A percentile compares a stretch with the other conserved stretches of the same genome.
Evolutionary conservation across 2,329 filamentous ascomycete genomes (phyloP).

Genomic region (Calonectria honghensis): DNA sequence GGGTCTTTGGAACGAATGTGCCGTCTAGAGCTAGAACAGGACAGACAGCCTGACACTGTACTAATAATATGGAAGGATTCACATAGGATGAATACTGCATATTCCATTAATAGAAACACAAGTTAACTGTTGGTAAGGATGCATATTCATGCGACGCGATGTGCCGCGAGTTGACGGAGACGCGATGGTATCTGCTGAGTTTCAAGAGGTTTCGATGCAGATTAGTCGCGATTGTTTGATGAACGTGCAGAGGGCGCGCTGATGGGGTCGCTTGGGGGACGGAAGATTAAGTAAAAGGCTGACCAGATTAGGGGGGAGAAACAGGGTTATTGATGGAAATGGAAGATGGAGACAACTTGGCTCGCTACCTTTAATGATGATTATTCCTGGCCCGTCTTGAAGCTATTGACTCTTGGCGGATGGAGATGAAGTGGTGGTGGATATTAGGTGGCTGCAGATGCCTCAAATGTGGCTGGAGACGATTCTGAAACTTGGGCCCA

Average conservation of each 20-base stretch:
- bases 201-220: not conserved
- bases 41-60: not conserved
- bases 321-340: not conserved
- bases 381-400: not conserved
- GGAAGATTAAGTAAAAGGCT: not conserved
- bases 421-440: constrained; percentile 3
- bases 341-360: not conserved
- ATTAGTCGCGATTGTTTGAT: not conserved
- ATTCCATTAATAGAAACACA: not conserved
- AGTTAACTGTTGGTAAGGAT: not conserved
- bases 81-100: not conserved
- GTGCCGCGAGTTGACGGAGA: not conserved
- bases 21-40: constrained; percentile 8
- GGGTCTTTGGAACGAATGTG: constrained; percentile 78
- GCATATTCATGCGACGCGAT: not conserved
- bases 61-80: not conserved
- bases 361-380: not conserved
- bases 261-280: not conserved
- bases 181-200: not conserved
- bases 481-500: constrained; percentile 1
- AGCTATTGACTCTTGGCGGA: constrained; percentile 9
- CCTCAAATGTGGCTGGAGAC: constrained; percentile 14
- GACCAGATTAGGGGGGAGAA: not conserved
- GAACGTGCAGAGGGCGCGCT: not conserved
- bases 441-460: constrained; percentile 24